Evolutionary conservation across 1,284 basidiomycete genomes (phyloP), one percentile per base, ranked within the genome.

Genomic region (Sparassis latifolia): DNA sequence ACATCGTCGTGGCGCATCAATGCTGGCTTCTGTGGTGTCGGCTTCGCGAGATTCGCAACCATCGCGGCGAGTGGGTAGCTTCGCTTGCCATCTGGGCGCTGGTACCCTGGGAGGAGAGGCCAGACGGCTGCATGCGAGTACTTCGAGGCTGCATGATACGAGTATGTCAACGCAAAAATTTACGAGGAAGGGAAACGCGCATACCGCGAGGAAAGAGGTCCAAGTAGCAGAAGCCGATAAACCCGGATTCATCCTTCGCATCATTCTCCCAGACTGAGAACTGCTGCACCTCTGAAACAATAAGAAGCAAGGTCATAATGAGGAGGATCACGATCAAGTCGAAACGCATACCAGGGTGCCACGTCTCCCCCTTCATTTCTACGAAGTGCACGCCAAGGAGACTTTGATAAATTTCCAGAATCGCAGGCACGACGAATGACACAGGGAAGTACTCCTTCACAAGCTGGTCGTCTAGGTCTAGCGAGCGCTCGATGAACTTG

Each of bases 371-470:
- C 53, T 82, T 78, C 45, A 84, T 73, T 59, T 80, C 77, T 41
- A 84, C 72, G 58, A 92, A 90, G 52, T 74, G 74, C 37, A 93
- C 87, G 10, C 84, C 77, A 10, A 93, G 77, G 12, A 93, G 68
- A 52, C 80, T 80, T 65, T 91, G 86, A 65, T 93, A 93, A 60
- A 92, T 89, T 30, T 80, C 71, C 42, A 93, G 73, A 58, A 93
- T 89, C 0, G 84, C 75, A 3, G 87, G 84, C 4, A 92, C 86
- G 41, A 93, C 87, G 28, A 82, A 77, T 2, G 81, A 74, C 1
- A 92, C 90, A 1, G 89, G 88, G 77, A 93, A 91, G 66, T 91
- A 90, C 62, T 92, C 86, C 67, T 92, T 91, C 54, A 92, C 80
- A 12, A 84, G 71, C 51, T 78, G 77, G 56, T 90, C 86, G 55